Evolutionary conservation across 108 stramenopile genomes (phyloP), one percentile per base, ranked within the genome.

Genomic region (Conticribra guillardii): DNA sequence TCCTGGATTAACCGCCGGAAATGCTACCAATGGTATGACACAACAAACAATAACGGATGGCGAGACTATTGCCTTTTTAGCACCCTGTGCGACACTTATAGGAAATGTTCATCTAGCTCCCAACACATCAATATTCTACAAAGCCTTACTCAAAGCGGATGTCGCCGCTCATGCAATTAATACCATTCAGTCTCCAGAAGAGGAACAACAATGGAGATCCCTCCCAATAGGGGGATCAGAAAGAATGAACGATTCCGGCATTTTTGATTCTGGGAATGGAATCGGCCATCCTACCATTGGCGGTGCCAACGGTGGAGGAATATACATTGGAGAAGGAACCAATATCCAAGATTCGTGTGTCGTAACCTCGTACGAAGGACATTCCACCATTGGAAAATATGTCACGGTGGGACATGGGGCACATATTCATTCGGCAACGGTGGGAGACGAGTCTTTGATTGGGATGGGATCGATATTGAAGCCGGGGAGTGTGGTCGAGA

Each of bases 261-360:
- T 61, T 23, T 69, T 54, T 37, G 69, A 80, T 59, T 33, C 15
- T 48, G 73, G 57, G 31, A 75, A 49, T 60, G 79, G 79, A 7
- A 33, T 76, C 19, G 64, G 69, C 17, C 79, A 78, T 77, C 71
- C 72, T 44, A 73, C 82, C 26, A 64, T 59, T 46, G 80, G 79
- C 26, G 73, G 67, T 17, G 76, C 68, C 33, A 75, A 68, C 58
- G 93, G 89, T 19, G 90, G 89, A 27, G 91, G 87, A n/a, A 88
- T 96, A 23, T 89, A 84, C 34, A 80, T 96, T 50, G 92, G 90
- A 23, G 86, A 85, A 58, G 76, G 87, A 19, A 84, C 92, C 46
- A 93, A 96, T 78, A 73, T 96, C 28, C 95, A 96, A 76, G 95
- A 96, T 79, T 86, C 85, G 26, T 88, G 85, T 48, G 79, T 96